Evolutionary conservation across 164 flowering plant species (phyloP), one percentile per base, ranked within the genome.

Genomic region (Kalanchoe fedtschenkoi): DNA sequence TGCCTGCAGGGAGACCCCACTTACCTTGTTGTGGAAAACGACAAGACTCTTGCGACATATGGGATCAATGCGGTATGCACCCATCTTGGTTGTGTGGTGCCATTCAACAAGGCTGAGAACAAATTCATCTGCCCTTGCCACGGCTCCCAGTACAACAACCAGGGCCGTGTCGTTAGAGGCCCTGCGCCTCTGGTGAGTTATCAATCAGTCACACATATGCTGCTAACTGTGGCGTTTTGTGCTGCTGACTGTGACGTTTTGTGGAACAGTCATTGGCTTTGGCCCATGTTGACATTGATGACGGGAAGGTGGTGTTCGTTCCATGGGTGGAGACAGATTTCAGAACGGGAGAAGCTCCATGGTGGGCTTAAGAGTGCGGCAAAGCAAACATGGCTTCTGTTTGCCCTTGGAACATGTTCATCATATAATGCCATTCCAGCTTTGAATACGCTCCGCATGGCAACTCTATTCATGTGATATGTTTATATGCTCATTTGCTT

Each of bases 1-100:
- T n/a, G n/a, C n/a, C n/a, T n/a, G n/a, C 76, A 91, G 97, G 97
- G 97, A 65, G 96, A 91, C 67, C 96, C 97, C 2, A 88, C 91
- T 10, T 88, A 91, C 83, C 88, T 91, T 30, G 85, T 91, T 8
- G 90, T 88, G 77, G 96, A 91, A 79, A 81, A 58, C 3, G 96
- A 91, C 77, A 74, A 62, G 66, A 83, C 87, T n/a, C 81, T 87
- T 22, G 97, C 97, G 47, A 80, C 96, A 4, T 91, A 74, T 28
- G 97, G 95, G 7, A 83, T 91, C 51, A 91, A 88, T 66, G 97
- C 88, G 1, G 96, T 91, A 13, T 91, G 97, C 81, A 86, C 97
- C 7, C 97, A 91, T 63, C 93, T 91, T 57, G 93, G 97, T 34
- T 91, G 97, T 71, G 97, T 91, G 8, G 95, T 91, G 47, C 97